Evolutionary conservation across 1,139 yeast genomes (phyloP), one percentile per base, ranked within the genome.

Genomic region (Candida sp.): DNA sequence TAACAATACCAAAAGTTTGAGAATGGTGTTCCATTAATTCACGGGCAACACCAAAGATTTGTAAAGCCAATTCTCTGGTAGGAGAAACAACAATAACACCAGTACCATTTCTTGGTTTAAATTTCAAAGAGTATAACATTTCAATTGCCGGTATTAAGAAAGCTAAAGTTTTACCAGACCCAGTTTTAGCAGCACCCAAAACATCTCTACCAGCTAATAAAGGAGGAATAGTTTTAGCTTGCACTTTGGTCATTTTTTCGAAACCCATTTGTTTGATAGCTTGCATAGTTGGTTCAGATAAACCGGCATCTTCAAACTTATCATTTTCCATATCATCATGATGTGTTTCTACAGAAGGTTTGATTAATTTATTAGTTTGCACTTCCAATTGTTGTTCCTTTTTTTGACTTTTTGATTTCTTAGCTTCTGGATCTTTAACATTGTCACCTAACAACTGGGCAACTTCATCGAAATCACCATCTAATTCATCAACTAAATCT

Each of bases 171-270:
- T 93, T 93, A 63, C 99, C 99, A 1, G 97, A 90, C 39, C 99
- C 99, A 1, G 99, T 93, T 69, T 93, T 91, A 44, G 99, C 99
- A 42, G 98, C 97, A 53, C 97, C 98, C 45, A 91, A 77, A 22
- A 91, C 97, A 68, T 91, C 98, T 56, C 91, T 81, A 36, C 99
- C 98, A 0, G 98, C 97, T 54, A 91, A 72, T 51, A 93, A 73
- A 12, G 98, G 97, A 6, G 98, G 98, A 46, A 91, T 91, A 12
- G 98, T 89, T 64, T 90, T 83, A 33, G 95, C 87, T 67, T 91
- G 99, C 11, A 91, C 97, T 47, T 84, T 80, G 5, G 99, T 93
- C 97, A 91, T 88, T 46, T 74, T 84, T 19, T 79, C 73, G 68
- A 91, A 91, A 1, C 97, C 97, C 96, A 93, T 87, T 36, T 81